Base-by-base conservation (phyloP, 1,284 basidiomycete species). In the Rhodotorula sp. region DNA sequence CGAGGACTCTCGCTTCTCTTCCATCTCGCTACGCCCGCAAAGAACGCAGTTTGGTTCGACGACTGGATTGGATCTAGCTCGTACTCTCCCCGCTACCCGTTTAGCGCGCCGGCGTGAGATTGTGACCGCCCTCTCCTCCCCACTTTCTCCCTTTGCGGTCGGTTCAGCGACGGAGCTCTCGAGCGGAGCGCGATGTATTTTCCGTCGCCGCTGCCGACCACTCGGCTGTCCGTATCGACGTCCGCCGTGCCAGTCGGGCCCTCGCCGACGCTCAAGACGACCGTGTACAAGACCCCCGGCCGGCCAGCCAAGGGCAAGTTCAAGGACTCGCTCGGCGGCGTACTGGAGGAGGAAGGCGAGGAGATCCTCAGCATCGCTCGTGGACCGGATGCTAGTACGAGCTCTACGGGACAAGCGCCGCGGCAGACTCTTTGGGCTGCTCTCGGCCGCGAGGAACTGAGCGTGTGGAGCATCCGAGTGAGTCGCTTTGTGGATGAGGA, bases 311-410 rank as follows among this genome's bases (percentile, higher is more conserved):
- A 68, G 58, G 60, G 65, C 34, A 76, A 72, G 66, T 76, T 76
- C 66, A 66, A 65, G 48, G 72, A 68, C 54, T 58, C 52, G 12
- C 65, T 76, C 26, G 74, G 74, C n/a, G 74, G 72, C 10, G 51
- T 76, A 18, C 72, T 64, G 31, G 74, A 76, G 57, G 74, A 76
- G 47, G 74, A 76, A 49, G 74, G 74, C 39, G 74, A 76, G 49
- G 67, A 76, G 62, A 57, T 76, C 26, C 46, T 76, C 34, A 51
- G 48, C 26, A 74, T 76, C 29, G 66, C 62, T 1, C 51, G 68
- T 10, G 67, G 67, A 29, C 71, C 72, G 34, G 43, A 47, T 5
- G 23, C n/a, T 1, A 62, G 31, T n/a, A 58, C 49, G 5, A 59
- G 64, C 49, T 58, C 21, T 14, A 29, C 5, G 20, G 46, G 2